Evolutionary conservation across 257 asterid species (phyloP).

Genomic region (Orobanche coerulescens): DNA sequence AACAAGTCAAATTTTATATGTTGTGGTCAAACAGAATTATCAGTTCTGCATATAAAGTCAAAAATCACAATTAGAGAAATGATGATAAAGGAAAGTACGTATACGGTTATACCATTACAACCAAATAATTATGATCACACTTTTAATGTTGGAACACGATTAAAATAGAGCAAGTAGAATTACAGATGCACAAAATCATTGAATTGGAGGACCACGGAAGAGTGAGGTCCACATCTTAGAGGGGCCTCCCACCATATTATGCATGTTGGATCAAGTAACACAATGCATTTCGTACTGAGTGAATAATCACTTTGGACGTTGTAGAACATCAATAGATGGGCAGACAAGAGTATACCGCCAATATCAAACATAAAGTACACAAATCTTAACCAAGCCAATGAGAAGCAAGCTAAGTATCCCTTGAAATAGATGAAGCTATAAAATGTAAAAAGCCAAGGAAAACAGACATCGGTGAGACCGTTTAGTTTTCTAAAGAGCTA

Average conservation of each 20-base stretch:
- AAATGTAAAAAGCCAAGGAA: neutral
- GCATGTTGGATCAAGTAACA: neutral
- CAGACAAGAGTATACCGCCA: neutral
- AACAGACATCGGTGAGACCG: neutral
- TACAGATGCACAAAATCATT: too few species aligned
- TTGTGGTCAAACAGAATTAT: neutral
- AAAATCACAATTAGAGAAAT: too few species aligned
- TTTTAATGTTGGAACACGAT: too few species aligned
- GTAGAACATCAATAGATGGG: slow-evolving; percentile 7
- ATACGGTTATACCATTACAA: too few species aligned
- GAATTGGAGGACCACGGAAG: neutral
- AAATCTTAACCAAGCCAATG: slow-evolving; percentile 2
- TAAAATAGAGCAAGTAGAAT: too few species aligned
- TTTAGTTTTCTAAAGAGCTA: neutral
- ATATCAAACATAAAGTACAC: too few species aligned
- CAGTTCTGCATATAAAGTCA: too few species aligned
- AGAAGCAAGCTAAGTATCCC: neutral
- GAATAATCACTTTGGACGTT: neutral
- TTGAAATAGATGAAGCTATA: slow-evolving; percentile 1
- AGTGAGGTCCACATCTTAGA: neutral
- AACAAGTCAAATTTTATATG: neutral
- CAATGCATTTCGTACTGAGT: neutral
- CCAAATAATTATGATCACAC: too few species aligned
- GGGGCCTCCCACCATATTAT: neutral
- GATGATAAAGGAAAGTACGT: too few species aligned